phyloP scores from a whole-genome alignment of 108 stramenopile genomes.

The Pseudonitzschia pungens region DNA sequence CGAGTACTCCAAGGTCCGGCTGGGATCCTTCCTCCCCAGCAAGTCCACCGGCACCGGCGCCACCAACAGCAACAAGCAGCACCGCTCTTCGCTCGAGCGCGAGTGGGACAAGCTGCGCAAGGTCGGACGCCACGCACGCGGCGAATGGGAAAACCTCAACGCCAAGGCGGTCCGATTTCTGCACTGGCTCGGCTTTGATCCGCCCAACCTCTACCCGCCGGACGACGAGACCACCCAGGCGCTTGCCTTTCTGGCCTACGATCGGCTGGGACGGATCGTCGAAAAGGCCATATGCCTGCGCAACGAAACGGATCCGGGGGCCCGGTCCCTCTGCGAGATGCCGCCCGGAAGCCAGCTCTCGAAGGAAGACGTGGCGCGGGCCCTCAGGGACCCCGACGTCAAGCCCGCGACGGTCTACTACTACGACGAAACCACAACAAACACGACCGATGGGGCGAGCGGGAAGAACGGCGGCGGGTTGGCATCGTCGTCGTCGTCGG shows the following conservation, averaged over 20 bases:
- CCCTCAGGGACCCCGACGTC: slow-evolving; percentile 54
- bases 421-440: slow-evolving; percentile 22
- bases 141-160: slow-evolving; percentile 57
- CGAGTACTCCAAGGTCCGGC: slow-evolving; percentile 62
- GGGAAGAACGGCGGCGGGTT: slow-evolving; percentile 14
- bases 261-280: slow-evolving; percentile 78
- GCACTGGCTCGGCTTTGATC: slow-evolving; percentile 84
- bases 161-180: slow-evolving; percentile 61
- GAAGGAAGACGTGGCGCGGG: slow-evolving; percentile 48
- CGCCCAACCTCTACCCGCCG: slow-evolving; percentile 52
- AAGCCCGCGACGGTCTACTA: slow-evolving; percentile 50
- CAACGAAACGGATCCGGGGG: slow-evolving; percentile 4
- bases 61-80: not conserved
- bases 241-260: slow-evolving; percentile 78
- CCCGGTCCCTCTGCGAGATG: slow-evolving; percentile 48
- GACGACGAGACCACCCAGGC: slow-evolving; percentile 72
- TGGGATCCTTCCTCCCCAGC: slow-evolving; percentile 67
- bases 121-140: slow-evolving; percentile 32
- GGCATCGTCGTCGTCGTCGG: too few species aligned
- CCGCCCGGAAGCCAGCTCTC: slow-evolving; percentile 52
- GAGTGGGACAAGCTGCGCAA: slow-evolving; percentile 49
- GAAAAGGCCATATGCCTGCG: slow-evolving; percentile 63
- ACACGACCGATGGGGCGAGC: too few species aligned
- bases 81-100: slow-evolving; percentile 22
- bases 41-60: too few species aligned